Base-by-base conservation (phyloP, 306 rosid genomes). In the Dalbergia oliveri region DNA sequence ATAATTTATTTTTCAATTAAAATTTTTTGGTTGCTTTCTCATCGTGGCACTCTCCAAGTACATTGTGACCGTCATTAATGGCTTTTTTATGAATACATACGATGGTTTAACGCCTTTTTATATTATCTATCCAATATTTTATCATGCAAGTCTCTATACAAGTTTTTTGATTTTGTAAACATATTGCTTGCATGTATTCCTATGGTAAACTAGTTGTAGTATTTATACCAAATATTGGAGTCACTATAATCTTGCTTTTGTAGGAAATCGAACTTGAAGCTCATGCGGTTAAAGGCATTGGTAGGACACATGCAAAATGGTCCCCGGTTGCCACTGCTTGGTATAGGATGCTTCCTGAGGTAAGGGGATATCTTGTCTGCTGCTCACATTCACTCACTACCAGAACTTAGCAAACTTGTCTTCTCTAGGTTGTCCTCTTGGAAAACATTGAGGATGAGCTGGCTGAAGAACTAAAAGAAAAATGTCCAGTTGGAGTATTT, bases 331-430 rank as follows among this genome's bases (percentile, higher is more conserved):
- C 92, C 51, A 94, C 99, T 77, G 96, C 95, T 79, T 95, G 99
- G 99, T 95, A 93, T 86, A 84, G 91, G 83, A 95, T 95, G 99
- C 98, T 95, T 80, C 99, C 99, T 0, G 98, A 94, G 98, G 98
- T 91, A 86, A 61, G 80, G 35, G 43, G 69, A 74, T 79, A 47
- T 41, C 16, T 66, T 51, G 53, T 19, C 65, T 61, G 37, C 53
- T 61, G 45, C 11, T 79, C 77, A 72, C 61, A 11, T 79, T 45
- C 51, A 44, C 34, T 59, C 34, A 1, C 21, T 19, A 19, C 11
- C 18, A 31, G 37, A 76, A 44, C 41, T 65, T 72, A n/a, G 31
- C 64, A 70, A 45, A 10, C 18, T 66, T 54, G 67, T 44, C 47
- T 51, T 76, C 71, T 81, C 80, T 69, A 93, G 97, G 93, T 95